These are phyloP conservation scores for Kwoniella dendrophila DNA, from an alignment of 768 basidiomycete species.

Conservation along the genomic window DNA sequence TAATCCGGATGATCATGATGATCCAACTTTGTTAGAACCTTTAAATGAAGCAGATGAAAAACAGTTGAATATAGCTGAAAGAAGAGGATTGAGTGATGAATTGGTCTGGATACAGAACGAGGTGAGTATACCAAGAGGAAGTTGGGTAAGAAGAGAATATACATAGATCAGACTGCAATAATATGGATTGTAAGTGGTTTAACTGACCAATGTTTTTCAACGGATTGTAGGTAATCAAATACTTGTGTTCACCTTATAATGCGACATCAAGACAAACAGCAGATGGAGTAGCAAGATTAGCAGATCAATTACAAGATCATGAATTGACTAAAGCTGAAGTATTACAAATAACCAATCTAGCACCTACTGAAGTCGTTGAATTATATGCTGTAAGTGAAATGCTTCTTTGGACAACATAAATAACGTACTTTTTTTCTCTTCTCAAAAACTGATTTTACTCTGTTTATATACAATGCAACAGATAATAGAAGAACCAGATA, in stretches of 20 bases:
- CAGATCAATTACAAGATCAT: constrained; percentile 68
- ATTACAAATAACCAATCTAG: constrained; percentile 86
- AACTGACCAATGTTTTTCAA: background rate
- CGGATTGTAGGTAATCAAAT: constrained; percentile 71
- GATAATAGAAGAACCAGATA: constrained; percentile 91
- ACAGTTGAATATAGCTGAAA: constrained; percentile 64
- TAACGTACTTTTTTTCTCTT: background rate
- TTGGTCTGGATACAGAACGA: constrained; percentile 83
- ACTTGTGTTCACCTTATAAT: constrained; percentile 75
- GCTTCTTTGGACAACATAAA: background rate
- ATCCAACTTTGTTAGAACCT: constrained; percentile 17
- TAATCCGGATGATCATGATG: constrained; percentile 25
- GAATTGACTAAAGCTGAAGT: constrained; percentile 88
- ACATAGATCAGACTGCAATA: too few species aligned
- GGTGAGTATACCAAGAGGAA: too few species aligned
- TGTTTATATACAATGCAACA: constrained; percentile 49
- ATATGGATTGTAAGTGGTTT: background rate
- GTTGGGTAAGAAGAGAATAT: background rate
- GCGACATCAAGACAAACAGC: constrained; percentile 69
- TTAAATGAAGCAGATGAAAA: constrained; percentile 61
- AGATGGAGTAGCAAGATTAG: constrained; percentile 67
- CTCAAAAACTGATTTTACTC: too few species aligned
- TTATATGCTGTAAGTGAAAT: constrained; percentile 73
- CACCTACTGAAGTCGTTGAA: constrained; percentile 77
- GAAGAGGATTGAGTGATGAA: constrained; percentile 73